Evolutionary conservation across 1,139 yeast species (phyloP).

Genomic region (Kodamaea plutei): DNA sequence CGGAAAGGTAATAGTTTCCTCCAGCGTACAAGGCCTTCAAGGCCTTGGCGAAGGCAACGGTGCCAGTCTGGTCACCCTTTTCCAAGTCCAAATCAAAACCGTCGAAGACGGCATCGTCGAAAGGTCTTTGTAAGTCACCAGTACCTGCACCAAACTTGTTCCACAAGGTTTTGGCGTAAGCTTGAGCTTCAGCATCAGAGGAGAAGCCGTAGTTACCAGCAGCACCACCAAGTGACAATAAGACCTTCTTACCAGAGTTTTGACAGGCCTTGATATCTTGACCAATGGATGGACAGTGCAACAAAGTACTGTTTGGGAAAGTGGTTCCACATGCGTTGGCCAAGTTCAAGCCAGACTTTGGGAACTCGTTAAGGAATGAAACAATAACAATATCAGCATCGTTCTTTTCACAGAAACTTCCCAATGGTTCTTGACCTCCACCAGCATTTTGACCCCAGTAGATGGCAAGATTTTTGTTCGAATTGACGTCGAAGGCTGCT

Average conservation of each 20-base stretch:
- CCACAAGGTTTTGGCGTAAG: slow-evolving; percentile 14
- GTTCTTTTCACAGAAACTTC: slow-evolving; percentile 12
- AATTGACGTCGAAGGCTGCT: slow-evolving; percentile 2
- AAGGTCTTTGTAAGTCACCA: slow-evolving; percentile 14
- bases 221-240: slow-evolving; percentile 18
- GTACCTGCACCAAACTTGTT: slow-evolving; percentile 17
- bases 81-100: slow-evolving; percentile 20
- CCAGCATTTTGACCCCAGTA: slow-evolving; percentile 21
- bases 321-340: slow-evolving; percentile 15
- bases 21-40: slow-evolving; percentile 10
- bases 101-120: slow-evolving; percentile 17
- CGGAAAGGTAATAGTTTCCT: slow-evolving; percentile 14
- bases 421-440: slow-evolving; percentile 12
- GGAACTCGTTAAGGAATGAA: slow-evolving; percentile 14
- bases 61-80: slow-evolving; percentile 10
- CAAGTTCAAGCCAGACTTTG: slow-evolving; percentile 13
- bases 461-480: slow-evolving; percentile 11
- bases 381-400: slow-evolving; percentile 14
- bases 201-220: slow-evolving; percentile 14
- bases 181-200: slow-evolving; percentile 11
- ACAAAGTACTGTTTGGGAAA: slow-evolving; percentile 16
- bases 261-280: slow-evolving; percentile 17
- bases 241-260: slow-evolving; percentile 13
- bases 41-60: slow-evolving; percentile 12
- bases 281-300: slow-evolving; percentile 14